A percentile compares a stretch with the other conserved stretches of the same genome.
Evolutionary conservation across 257 asterid species (phyloP).

Genomic region (Nicotiana knightiana): DNA sequence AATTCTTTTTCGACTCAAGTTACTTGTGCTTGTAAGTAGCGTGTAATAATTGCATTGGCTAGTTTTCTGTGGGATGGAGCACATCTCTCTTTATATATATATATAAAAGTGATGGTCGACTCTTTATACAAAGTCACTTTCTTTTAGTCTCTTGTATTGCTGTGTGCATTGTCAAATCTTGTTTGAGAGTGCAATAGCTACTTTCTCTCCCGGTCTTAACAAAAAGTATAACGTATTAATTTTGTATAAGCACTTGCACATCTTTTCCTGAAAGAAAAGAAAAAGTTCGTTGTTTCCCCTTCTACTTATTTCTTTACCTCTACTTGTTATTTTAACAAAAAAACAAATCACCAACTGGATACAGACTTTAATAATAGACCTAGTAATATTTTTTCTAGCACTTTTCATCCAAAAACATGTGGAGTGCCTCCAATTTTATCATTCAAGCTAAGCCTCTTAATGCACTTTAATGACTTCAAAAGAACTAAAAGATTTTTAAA

Average conservation of each 20-base stretch:
- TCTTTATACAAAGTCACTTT: neutral
- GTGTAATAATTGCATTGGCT: too few species aligned
- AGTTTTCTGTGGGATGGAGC: too few species aligned
- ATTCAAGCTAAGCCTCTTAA: neutral
- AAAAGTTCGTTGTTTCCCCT: neutral
- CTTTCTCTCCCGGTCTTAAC: neutral
- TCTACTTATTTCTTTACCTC: neutral
- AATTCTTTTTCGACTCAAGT: too few species aligned
- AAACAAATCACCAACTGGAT: neutral
- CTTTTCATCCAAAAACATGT: neutral
- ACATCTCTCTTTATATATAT: neutral
- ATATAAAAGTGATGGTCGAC: neutral
- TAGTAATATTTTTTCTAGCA: too few species aligned
- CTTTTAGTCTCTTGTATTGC: too few species aligned
- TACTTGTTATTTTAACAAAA: neutral
- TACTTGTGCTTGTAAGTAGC: too few species aligned
- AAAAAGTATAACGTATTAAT: neutral
- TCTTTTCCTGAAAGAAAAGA: neutral
- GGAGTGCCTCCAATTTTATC: neutral
- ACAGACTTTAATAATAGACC: neutral
- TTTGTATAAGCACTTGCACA: neutral
- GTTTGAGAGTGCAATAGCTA: neutral
- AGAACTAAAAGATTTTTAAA: neutral
- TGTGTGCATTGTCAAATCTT: neutral
- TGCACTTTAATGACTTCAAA: neutral